These are phyloP conservation scores for Tulasnella sp. DNA, from an alignment of 768 basidiomycete species.

Conservation along the genomic window DNA sequence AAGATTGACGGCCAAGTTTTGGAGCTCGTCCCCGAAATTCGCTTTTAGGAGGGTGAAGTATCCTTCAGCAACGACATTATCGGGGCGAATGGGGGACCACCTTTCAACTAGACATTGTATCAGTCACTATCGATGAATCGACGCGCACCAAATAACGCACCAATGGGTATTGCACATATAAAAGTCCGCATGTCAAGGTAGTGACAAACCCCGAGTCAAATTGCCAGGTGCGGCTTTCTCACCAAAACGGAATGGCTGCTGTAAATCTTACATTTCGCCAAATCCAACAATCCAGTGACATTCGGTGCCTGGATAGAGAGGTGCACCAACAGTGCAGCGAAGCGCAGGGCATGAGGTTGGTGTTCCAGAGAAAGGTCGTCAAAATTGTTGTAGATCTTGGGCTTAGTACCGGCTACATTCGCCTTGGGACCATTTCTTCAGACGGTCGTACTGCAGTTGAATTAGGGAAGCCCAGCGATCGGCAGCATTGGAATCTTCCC, in stretches of 20 bases:
- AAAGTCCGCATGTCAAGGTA: slow-evolving; percentile 32
- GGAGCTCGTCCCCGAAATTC: neutral
- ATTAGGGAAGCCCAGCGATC: neutral
- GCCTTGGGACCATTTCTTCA: slow-evolving; percentile 1
- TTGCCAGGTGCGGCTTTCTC: slow-evolving; percentile 22
- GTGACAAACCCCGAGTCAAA: slow-evolving; percentile 26
- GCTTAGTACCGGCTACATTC: neutral
- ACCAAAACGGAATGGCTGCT: slow-evolving; percentile 21
- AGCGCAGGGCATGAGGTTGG: slow-evolving; percentile 24
- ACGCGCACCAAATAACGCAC: neutral
- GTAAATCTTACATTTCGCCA: slow-evolving; percentile 19
- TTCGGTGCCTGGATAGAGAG: slow-evolving; percentile 21
- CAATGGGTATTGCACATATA: slow-evolving; percentile 20
- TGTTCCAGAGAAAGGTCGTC: slow-evolving; percentile 27
- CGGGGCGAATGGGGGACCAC: too few relatives aligned
- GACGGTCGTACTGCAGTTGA: slow-evolving; percentile 2
- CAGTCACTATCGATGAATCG: neutral
- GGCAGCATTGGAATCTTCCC: neutral
- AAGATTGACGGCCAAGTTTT: slow-evolving; percentile 1
- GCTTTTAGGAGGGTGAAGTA: neutral
- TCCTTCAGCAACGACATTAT: neutral
- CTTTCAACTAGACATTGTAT: neutral
- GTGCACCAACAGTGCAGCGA: slow-evolving; percentile 28
- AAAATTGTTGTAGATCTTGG: slow-evolving; percentile 25
- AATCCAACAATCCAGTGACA: slow-evolving; percentile 19